Evolutionary conservation across 2,329 filamentous ascomycete genomes (phyloP).

Genomic region (Lachnellula hyalina): DNA sequence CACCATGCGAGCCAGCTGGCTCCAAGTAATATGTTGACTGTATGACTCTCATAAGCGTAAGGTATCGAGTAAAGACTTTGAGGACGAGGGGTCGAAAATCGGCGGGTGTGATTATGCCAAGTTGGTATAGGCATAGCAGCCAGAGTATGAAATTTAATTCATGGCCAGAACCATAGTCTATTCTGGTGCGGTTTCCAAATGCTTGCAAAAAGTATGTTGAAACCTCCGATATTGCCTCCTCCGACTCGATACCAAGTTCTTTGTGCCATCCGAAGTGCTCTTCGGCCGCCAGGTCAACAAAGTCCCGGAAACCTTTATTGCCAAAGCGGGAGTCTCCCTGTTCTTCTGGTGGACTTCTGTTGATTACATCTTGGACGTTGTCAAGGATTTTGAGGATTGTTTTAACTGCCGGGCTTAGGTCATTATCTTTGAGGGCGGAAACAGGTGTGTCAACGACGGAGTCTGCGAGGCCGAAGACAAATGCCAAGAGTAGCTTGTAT

Average conservation of each 20-base stretch:
- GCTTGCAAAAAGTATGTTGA: conserved; percentile 76
- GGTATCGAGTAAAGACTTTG: conserved; percentile 74
- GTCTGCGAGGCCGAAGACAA: conserved; percentile 82
- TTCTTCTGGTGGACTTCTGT: conserved; percentile 72
- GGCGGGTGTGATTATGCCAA: conserved; percentile 54
- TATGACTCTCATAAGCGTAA: conserved; percentile 78
- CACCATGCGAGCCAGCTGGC: conserved; percentile 91
- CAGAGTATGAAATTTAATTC: conserved; percentile 97
- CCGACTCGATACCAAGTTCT: conserved; percentile 47
- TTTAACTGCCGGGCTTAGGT: conserved; percentile 54
- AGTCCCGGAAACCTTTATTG: conserved; percentile 82
- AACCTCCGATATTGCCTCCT: conserved; percentile 60
- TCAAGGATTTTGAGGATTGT: conserved; percentile 66
- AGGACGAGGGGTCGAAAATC: conserved; percentile 75
- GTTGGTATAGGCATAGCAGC: conserved; percentile 87
- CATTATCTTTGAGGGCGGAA: conserved; percentile 51
- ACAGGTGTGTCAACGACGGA: conserved; percentile 67
- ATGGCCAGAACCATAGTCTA: conserved; percentile 96
- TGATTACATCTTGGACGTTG: conserved; percentile 61
- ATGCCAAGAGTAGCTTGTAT: conserved; percentile 70
- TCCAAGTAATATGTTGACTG: conserved; percentile 95
- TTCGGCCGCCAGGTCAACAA: conserved; percentile 63
- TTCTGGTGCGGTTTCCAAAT: conserved; percentile 79
- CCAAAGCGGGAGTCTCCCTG: conserved; percentile 88
- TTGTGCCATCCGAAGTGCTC: conserved; percentile 56